Base-by-base conservation (phyloP, 768 basidiomycete species). In the Leucocoprinus sp. region DNA sequence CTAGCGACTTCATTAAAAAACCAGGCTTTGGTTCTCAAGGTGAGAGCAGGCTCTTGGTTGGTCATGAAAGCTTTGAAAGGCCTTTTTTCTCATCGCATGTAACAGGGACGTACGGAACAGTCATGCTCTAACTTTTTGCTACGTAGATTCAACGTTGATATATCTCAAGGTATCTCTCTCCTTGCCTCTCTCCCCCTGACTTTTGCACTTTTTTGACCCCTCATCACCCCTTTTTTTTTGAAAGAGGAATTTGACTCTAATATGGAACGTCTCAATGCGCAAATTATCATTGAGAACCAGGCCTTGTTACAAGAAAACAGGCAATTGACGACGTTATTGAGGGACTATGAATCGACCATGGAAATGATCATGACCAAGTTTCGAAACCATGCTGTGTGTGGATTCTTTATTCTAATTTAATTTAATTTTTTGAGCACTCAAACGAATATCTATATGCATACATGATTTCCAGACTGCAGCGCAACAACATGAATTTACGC, bases 331-430 rank as follows among this genome's bases (percentile, higher is more conserved):
- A 55, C 78, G 21, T 71, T 99, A 21, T 69, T 98, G 46, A 93
- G 93, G 58, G 96, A 99, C 62, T 95, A 98, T 60, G 93, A 98
- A 61, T 71, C 72, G 43, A 96, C 93, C 2, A 75, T 99, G 70
- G 93, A 97, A 55, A 93, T 82, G 22, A 88, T 98, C 59, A 98
- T 99, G 96, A 67, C 80, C 42, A 97, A 97, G 65, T 97, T 98
- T 61, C 76, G 93, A 49, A 84, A 82, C 48, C 85, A 97, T 58
- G 82, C 90, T 9, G 93, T 95, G 56, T 57, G 89, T 73, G n/a
- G n/a, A n/a, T n/a, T n/a, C n/a, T n/a, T n/a, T n/a, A n/a, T n/a
- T n/a, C n/a, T n/a, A n/a, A n/a, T n/a, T n/a, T n/a, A n/a, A n/a
- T n/a, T n/a, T n/a, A n/a, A n/a, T n/a, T n/a, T 15, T 37, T 37